These are phyloP conservation scores for Ceratocystis diversiconidia DNA, from an alignment of 2,329 filamentous ascomycete genomes.

Conservation along the genomic window DNA sequence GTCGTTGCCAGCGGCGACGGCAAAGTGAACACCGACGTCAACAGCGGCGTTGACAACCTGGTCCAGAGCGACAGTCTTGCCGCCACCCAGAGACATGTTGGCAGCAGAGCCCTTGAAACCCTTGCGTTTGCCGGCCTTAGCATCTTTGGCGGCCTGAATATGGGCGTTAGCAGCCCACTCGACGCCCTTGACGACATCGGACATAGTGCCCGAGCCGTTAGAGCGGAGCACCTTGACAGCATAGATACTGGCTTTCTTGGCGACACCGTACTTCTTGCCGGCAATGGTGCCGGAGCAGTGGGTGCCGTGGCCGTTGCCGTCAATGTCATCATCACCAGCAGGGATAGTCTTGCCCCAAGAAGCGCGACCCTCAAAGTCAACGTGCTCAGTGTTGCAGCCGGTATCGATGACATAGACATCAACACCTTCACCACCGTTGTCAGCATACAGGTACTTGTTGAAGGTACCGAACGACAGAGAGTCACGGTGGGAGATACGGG, in stretches of 20 bases:
- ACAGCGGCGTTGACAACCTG: slow-evolving; percentile 89
- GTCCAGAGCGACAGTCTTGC: slow-evolving; percentile 87
- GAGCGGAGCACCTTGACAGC: slow-evolving; percentile 97
- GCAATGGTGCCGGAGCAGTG: slow-evolving; percentile 98
- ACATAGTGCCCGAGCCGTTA: slow-evolving; percentile 96
- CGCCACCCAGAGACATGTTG: slow-evolving; percentile 98
- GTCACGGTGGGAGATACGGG: slow-evolving; percentile 91
- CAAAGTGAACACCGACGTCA: slow-evolving; percentile 84
- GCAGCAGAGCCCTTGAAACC: slow-evolving; percentile 97
- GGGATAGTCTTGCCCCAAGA: slow-evolving; percentile 97
- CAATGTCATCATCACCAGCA: slow-evolving; percentile 63
- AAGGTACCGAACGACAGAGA: slow-evolving; percentile 78
- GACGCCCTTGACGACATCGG: slow-evolving; percentile 95
- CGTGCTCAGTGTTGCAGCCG: slow-evolving; percentile 83
- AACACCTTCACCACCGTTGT: slow-evolving; percentile 86
- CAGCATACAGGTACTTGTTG: slow-evolving; percentile 94
- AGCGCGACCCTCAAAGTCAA: slow-evolving; percentile 93
- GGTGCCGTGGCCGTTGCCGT: slow-evolving; percentile 97
- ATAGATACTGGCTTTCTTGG: slow-evolving; percentile 94
- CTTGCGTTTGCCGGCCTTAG: slow-evolving; percentile 82
- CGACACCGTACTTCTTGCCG: slow-evolving; percentile 97
- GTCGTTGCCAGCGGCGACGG: slow-evolving; percentile 95
- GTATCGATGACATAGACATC: slow-evolving; percentile 99
- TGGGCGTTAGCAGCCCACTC: slow-evolving; percentile 83
- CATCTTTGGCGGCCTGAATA: slow-evolving; percentile 55